Evolutionary conservation across 75 land plant genomes (phyloP), one percentile per base, ranked within the genome.

Genomic region (Azolla pinnata): DNA sequence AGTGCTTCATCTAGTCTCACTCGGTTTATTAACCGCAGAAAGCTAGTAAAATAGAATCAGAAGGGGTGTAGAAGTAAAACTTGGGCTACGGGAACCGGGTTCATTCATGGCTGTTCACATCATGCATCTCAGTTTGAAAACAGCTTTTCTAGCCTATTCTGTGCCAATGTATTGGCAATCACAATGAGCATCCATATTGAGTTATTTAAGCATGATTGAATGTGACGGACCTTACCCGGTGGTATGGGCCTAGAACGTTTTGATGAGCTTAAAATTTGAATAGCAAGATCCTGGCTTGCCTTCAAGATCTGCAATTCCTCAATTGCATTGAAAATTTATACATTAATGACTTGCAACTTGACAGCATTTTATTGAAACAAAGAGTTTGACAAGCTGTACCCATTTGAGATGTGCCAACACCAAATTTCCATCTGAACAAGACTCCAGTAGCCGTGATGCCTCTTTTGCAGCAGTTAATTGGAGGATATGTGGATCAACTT

Each of bases 371-470:
- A n/a, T n/a, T n/a, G n/a, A n/a, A n/a, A 29, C 23, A 14, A 57
- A 1, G 7, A 33, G 34, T 57, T 2, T 28, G 33, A 2, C 8
- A 33, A 33, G 18, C n/a, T 67, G 44, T 51, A 95, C 99, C 99
- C 99, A 95, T 62, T 75, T 79, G 32, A 89, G 67, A 70, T 95
- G 99, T 46, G 77, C 73, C 56, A 95, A 65, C 33, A 95, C 81
- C 31, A 95, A 58, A 29, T 66, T 75, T 68, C 78, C 69, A 67
- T 95, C 97, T 68, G 85, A 86, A 44, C 85, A 86, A 27, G 75
- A 75, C 74, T 95, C 89, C 60, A 95, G 83, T 29, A 95, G 59
- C 59, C 79, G 74, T 46, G 99, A 66, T 47, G 99, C 96, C 73
- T 95, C 97, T 26, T 21, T 29, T 49, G 99, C 96, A 73, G 85